These are phyloP conservation scores for Sapria himalayana DNA, from an alignment of 345 rosid genomes.

Conservation along the genomic window DNA sequence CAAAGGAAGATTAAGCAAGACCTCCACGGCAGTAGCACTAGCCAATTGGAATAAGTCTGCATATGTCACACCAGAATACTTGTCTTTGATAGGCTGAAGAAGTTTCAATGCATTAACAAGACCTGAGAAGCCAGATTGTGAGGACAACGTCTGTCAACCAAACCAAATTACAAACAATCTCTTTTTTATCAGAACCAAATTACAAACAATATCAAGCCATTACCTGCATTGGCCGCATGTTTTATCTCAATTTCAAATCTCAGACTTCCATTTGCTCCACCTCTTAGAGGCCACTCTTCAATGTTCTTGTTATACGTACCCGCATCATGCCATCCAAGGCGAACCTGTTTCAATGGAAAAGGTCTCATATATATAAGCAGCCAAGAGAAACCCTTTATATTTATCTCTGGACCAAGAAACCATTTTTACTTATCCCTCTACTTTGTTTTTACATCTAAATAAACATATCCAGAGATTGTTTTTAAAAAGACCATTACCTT, in stretches of 20 bases:
- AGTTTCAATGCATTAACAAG: conserved; percentile 68
- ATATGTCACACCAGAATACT: conserved; percentile 51
- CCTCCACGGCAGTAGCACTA: conserved; percentile 88
- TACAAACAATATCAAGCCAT: conserved; percentile 1
- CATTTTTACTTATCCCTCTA: no score
- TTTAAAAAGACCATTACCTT: no score
- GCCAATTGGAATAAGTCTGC: conserved; percentile 96
- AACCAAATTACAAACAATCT: neutral
- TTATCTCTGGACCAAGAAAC: no score
- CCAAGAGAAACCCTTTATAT: no score
- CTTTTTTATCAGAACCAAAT: conserved; percentile 1
- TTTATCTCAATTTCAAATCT: conserved; percentile 81
- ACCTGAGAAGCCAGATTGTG: conserved; percentile 25
- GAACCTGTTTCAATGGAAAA: conserved; percentile 41
- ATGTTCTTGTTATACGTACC: conserved; percentile 86
- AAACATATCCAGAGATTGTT: no score
- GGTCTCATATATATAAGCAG: no score
- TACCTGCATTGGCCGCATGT: conserved; percentile 94
- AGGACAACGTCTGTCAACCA: conserved; percentile 9
- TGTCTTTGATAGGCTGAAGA: conserved; percentile 62
- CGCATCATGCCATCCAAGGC: conserved; percentile 92
- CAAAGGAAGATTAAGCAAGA: conserved; percentile 11
- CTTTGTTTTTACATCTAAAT: no score
- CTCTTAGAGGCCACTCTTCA: conserved; percentile 77
- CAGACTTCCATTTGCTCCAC: conserved; percentile 91